phyloP scores from a whole-genome alignment of 1,284 basidiomycete genomes.

The Takashimella koratensis region DNA sequence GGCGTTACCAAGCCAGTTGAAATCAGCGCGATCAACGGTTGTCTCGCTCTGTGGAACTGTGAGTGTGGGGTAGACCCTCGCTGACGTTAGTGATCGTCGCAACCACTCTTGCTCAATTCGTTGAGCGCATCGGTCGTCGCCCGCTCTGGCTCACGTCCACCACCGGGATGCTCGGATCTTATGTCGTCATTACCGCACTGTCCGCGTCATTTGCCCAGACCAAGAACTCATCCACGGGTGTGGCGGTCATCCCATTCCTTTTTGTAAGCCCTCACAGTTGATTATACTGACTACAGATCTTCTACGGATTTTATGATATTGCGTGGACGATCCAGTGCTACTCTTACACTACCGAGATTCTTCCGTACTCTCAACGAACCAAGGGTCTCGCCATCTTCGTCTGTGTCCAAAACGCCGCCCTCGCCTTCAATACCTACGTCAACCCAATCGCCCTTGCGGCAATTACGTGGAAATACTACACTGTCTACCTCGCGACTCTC shows the following conservation, averaged over 20 bases:
- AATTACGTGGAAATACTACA: conserved; percentile 21
- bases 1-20: conserved; percentile 30
- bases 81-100: conserved; percentile 4
- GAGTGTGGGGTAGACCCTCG: background rate
- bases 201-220: conserved; percentile 29
- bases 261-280: conserved; percentile 22
- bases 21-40: conserved; percentile 30
- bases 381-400: conserved; percentile 26
- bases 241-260: conserved; percentile 38
- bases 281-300: conserved; percentile 12
- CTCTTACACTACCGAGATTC: conserved; percentile 28
- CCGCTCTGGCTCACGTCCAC: conserved; percentile 31
- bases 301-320: conserved; percentile 22
- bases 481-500: conserved; percentile 32
- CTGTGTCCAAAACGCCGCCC: conserved; percentile 8
- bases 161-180: conserved; percentile 26
- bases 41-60: conserved; percentile 23
- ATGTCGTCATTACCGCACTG: conserved; percentile 26
- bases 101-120: conserved; percentile 9
- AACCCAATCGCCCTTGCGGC: conserved; percentile 26
- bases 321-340: conserved; percentile 16
- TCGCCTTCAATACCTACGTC: conserved; percentile 24
- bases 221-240: conserved; percentile 18
- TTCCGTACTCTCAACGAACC: conserved; percentile 24
- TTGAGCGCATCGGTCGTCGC: conserved; percentile 28